phyloP scores from a whole-genome alignment of 2,329 filamentous ascomycete species.

The Chaetothyriales sp. region DNA sequence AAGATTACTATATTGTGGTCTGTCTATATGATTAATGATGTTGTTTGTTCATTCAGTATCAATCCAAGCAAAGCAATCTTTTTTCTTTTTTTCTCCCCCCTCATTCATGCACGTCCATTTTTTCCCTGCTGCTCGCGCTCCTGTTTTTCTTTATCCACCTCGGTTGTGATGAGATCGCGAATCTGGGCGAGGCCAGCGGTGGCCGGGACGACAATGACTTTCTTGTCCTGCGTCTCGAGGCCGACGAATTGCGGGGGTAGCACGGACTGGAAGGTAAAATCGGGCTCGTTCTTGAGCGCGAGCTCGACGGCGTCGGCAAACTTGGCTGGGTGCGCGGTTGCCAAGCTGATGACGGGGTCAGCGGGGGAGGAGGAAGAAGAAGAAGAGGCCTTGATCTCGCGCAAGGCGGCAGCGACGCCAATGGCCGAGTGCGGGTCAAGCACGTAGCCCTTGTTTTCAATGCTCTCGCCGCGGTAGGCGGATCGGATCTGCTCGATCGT shows the following conservation, averaged over 20 bases:
- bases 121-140: slow-evolving; percentile 7
- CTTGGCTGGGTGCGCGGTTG: slow-evolving; percentile 91
- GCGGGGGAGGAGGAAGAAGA: slow-evolving; percentile 19
- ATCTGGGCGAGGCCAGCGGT: slow-evolving; percentile 56
- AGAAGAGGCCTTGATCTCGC: slow-evolving; percentile 43
- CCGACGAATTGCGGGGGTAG: slow-evolving; percentile 70
- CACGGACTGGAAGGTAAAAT: slow-evolving; percentile 63
- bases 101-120: neutral
- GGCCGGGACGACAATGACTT: slow-evolving; percentile 54
- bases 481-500: slow-evolving; percentile 52
- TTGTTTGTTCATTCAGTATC: too few species aligned
- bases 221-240: slow-evolving; percentile 58
- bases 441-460: slow-evolving; percentile 50
- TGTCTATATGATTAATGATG: too few species aligned
- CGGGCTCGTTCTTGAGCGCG: slow-evolving; percentile 55
- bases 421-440: slow-evolving; percentile 89
- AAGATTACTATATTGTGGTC: too few species aligned
- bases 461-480: slow-evolving; percentile 33
- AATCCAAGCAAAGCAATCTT: too few species aligned
- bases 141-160: slow-evolving; percentile 42
- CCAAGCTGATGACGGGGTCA: slow-evolving; percentile 37
- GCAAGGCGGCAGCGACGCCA: slow-evolving; percentile 59
- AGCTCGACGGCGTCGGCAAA: slow-evolving; percentile 74
- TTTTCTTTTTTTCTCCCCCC: too few species aligned
- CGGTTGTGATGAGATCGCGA: slow-evolving; percentile 55